Conservation (phyloP, 805 yeast genomes). For the Yueomyces sinensis region DNA sequence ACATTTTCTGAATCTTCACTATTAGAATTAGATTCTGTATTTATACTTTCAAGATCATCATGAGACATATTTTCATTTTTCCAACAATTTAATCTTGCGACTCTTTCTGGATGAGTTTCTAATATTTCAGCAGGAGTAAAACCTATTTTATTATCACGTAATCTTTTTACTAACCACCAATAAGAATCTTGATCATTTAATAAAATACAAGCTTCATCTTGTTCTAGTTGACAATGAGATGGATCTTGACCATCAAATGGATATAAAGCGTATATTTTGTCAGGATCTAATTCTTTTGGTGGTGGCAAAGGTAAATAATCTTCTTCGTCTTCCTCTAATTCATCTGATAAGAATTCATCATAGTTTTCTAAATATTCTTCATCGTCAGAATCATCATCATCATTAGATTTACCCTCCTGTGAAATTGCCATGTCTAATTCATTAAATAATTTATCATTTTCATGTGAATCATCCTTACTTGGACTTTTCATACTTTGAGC, state of each 20-base stretch:
- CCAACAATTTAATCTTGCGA: conserved; percentile 87
- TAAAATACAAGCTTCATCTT: conserved; percentile 73
- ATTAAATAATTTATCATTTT: conserved; percentile 1
- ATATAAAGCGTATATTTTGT: conserved; percentile 70
- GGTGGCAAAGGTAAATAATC: conserved; percentile 39
- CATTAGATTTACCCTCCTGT: conserved; percentile 5
- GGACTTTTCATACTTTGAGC: background rate
- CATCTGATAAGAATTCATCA: conserved; percentile 9
- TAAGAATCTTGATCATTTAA: conserved; percentile 84
- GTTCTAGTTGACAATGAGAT: conserved; percentile 67
- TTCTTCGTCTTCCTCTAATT: conserved; percentile 25
- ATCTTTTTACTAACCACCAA: conserved; percentile 83
- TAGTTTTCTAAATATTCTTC: conserved; percentile 8
- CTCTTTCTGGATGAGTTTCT: conserved; percentile 81
- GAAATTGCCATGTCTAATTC: conserved; percentile 4
- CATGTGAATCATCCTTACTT: background rate
- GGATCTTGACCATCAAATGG: conserved; percentile 89
- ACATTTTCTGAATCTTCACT: conserved; percentile 2
- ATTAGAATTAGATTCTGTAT: background rate
- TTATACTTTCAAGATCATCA: background rate
- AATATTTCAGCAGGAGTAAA: conserved; percentile 94
- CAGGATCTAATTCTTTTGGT: conserved; percentile 72
- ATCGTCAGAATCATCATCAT: conserved; percentile 11
- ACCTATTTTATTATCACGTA: conserved; percentile 59
- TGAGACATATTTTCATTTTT: conserved; percentile 56